Conservation (phyloP, 176 grass and related monocot genomes). For the Aegilops tauschii region DNA sequence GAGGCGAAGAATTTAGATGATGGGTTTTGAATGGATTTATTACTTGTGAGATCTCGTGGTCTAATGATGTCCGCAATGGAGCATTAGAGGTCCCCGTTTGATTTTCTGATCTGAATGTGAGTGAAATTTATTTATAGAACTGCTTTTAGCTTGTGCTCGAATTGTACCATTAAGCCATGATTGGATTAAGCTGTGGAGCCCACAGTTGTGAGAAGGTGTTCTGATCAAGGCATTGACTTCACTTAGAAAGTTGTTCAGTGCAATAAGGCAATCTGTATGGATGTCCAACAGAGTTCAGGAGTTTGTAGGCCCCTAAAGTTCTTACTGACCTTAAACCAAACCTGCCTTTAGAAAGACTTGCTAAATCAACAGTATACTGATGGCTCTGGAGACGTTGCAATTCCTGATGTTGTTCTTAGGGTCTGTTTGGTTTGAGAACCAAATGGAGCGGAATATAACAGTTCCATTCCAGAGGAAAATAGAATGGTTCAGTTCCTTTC, state of each 20-base stretch:
- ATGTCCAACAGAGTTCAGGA: background rate
- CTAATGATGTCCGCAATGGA: background rate
- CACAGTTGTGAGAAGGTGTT: background rate
- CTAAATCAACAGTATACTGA: background rate
- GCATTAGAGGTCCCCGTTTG: background rate
- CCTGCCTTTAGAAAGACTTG: background rate
- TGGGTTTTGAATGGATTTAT: background rate
- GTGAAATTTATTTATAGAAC: background rate
- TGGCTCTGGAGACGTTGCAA: background rate
- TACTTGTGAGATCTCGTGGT: background rate
- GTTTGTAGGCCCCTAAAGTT: constrained; percentile 12
- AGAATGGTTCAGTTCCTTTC: no score
- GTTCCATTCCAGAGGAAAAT: no score
- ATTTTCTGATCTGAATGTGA: background rate
- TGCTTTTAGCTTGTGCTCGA: background rate
- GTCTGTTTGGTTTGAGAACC: no score
- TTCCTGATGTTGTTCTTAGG: background rate
- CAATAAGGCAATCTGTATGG: background rate
- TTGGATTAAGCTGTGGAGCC: constrained; percentile 1
- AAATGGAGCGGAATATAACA: background rate
- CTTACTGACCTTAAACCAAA: background rate
- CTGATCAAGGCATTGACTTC: background rate
- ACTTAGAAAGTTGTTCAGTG: constrained; percentile 4
- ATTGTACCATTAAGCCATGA: background rate
- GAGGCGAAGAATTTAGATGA: background rate